Evolutionary conservation across 106 monocot genomes (phyloP), one percentile per base, ranked within the genome.

Genomic region (Allium fistulosum): DNA sequence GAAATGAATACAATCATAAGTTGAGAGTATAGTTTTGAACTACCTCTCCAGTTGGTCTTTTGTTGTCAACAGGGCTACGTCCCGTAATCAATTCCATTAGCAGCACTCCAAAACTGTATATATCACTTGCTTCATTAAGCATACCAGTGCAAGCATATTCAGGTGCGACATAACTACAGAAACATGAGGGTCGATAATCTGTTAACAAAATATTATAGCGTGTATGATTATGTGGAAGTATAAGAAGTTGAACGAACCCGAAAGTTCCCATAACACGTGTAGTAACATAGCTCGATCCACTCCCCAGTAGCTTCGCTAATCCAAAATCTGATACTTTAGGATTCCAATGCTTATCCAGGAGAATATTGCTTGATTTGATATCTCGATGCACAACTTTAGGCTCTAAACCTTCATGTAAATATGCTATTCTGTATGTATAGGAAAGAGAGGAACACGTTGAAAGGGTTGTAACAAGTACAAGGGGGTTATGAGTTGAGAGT

Each of bases 211-310:
- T 27, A 61, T 22, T 46, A 62, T 45, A 45, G 11, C 7, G 1
- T 12, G 53, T 11, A 12, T 55, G 3, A 55, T 26, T 15, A 63
- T 15, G 45, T 12, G 15, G 63, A 48, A 17, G 47, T 2, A 49
- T 65, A 37, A 65, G 64, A 9, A 16, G 15, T 26, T 65, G 66
- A 70, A 66, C 75, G 48, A 62, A 95, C 95, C 95, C 95, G 59
- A 96, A 96, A 49, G 95, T 96, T 46, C 95, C 95, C 95, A 96
- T 96, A 8, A 96, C 91, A 51, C 95, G 83, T 17, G 95, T 96
- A 3, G 83, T 86, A 17, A 96, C 95, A 78, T 66, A 91, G 79
- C 72, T 96, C 48, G 91, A 88, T 28, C 74, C 95, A 56, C 88
- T 59, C 6, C 88, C 85, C 65, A 96, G 78, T 7, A 91, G 85